Conservation (phyloP, 139 green algal genomes). For the Raphidocelis subcapitata region DNA sequence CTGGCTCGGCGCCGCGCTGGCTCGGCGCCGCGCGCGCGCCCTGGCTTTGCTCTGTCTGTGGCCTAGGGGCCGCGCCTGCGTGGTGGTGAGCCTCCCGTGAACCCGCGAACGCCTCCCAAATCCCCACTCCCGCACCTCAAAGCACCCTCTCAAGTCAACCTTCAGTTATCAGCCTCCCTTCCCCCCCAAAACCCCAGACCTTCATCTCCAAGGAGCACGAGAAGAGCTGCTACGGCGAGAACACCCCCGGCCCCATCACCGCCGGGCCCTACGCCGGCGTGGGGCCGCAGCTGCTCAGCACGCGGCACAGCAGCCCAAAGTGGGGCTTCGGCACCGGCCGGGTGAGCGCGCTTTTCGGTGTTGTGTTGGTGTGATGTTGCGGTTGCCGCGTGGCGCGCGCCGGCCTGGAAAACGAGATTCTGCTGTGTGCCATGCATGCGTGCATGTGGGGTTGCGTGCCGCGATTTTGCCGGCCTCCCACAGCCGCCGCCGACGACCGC, state of each 20-base stretch:
- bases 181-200: slow-evolving; percentile 42
- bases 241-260: slow-evolving; percentile 52
- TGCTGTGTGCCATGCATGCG: not conserved
- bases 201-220: slow-evolving; percentile 72
- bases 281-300: slow-evolving; percentile 47
- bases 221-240: slow-evolving; percentile 49
- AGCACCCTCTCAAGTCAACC: no score
- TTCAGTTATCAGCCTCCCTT: no score
- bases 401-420: not conserved
- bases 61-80: no score
- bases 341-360: no score
- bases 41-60: no score
- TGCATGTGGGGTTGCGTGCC: not conserved
- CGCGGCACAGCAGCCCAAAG: slow-evolving; percentile 48
- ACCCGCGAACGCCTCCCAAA: no score
- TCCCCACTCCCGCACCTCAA: no score
- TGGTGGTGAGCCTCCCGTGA: no score
- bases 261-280: slow-evolving; percentile 32
- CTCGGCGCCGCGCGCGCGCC: no score
- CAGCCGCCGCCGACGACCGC: not conserved
- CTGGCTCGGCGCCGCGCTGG: no score
- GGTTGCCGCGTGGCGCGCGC: not conserved
- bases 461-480: not conserved
- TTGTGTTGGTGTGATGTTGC: not conserved
- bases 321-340: slow-evolving; percentile 63